Conservation (phyloP, 2,329 filamentous ascomycete species). For the Aspergillus japonicus region DNA sequence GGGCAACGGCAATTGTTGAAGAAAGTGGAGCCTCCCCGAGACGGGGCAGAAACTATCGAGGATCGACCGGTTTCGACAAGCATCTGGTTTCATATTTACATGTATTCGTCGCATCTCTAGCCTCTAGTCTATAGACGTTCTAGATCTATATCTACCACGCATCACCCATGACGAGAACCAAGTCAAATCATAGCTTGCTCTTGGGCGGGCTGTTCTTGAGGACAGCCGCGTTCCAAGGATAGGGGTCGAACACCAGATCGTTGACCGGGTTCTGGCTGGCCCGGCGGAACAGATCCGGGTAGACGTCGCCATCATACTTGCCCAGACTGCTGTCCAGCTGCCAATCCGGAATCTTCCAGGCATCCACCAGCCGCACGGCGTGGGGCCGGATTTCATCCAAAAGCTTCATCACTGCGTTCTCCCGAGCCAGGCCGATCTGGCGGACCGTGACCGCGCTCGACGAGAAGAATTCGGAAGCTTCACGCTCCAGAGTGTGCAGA, state of each 20-base stretch:
- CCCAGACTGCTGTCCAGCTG: constrained; percentile 71
- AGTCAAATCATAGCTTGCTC: constrained; percentile 37
- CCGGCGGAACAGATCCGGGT: constrained; percentile 72
- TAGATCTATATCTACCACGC: background rate
- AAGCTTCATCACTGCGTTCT: constrained; percentile 66
- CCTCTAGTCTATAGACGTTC: constrained; percentile 6
- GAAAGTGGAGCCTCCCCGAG: too few relatives aligned
- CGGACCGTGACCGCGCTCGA: constrained; percentile 67
- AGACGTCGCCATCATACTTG: constrained; percentile 70
- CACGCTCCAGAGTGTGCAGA: constrained; percentile 65
- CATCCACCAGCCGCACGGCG: constrained; percentile 68
- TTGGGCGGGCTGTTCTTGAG: constrained; percentile 54
- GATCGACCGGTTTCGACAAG: too few relatives aligned
- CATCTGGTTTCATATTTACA: background rate
- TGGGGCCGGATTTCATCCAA: constrained; percentile 72
- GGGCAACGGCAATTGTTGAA: too few relatives aligned
- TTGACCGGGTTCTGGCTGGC: constrained; percentile 75
- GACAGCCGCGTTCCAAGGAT: constrained; percentile 61
- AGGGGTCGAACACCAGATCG: constrained; percentile 68
- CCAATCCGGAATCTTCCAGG: constrained; percentile 77
- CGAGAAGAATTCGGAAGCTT: constrained; percentile 71
- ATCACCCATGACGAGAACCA: background rate
- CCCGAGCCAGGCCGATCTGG: constrained; percentile 69
- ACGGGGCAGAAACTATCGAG: too few relatives aligned
- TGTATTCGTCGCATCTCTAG: background rate